Evolutionary conservation across 1,284 basidiomycete species (phyloP).

Genomic region (Ustilago esculenta): DNA sequence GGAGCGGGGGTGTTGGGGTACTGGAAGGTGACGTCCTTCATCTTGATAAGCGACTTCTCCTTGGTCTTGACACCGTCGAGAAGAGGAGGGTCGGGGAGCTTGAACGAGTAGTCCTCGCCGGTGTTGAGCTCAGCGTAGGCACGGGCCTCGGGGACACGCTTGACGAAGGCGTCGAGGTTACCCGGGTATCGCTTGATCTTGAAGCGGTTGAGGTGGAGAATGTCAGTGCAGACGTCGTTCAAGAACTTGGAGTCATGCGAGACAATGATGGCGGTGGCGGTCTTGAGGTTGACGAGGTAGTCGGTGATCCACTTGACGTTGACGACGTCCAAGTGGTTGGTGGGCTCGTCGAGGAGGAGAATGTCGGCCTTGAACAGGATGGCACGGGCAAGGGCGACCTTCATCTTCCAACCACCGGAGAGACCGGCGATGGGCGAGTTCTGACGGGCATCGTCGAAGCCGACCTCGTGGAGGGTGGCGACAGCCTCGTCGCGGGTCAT

Average conservation of each 20-base stretch:
- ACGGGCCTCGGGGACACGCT: conserved; percentile 66
- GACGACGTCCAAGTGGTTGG: conserved; percentile 67
- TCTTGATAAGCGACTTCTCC: conserved; percentile 68
- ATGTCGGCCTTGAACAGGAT: conserved; percentile 68
- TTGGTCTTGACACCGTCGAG: conserved; percentile 68
- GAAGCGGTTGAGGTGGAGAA: conserved; percentile 67
- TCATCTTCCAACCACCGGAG: conserved; percentile 68
- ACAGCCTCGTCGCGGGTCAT: conserved; percentile 58
- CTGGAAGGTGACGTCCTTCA: conserved; percentile 66
- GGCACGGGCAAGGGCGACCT: conserved; percentile 67
- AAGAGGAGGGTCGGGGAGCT: conserved; percentile 67
- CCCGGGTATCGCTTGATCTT: conserved; percentile 67
- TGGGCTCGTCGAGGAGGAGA: conserved; percentile 66
- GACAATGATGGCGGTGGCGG: conserved; percentile 66
- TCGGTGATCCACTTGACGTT: conserved; percentile 67
- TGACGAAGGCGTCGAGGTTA: conserved; percentile 66
- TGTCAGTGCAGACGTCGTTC: conserved; percentile 67
- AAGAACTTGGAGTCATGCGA: conserved; percentile 67
- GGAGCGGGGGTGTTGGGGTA: conserved; percentile 65
- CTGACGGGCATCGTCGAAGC: conserved; percentile 66
- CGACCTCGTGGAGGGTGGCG: conserved; percentile 64
- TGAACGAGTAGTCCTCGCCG: conserved; percentile 67
- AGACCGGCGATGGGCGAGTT: conserved; percentile 65
- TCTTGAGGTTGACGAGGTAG: conserved; percentile 59
- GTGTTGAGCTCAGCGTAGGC: conserved; percentile 66